These are phyloP conservation scores for Fusarium keratoplasticum DNA, from an alignment of 2,329 filamentous ascomycete genomes.

Conservation along the genomic window DNA sequence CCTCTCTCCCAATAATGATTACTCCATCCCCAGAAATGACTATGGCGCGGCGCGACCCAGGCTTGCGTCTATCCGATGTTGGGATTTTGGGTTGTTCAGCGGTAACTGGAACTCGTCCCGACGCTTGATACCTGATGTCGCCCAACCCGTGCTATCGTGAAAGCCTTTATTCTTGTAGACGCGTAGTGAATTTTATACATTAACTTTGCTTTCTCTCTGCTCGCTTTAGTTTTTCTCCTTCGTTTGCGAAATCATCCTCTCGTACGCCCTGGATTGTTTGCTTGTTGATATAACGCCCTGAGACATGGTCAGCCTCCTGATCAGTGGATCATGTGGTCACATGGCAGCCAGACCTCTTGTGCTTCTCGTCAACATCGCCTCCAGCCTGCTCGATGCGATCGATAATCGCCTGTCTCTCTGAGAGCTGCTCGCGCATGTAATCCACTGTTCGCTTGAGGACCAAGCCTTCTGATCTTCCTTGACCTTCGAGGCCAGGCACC, in stretches of 20 bases:
- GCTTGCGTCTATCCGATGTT: slow-evolving; percentile 4
- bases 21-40: slow-evolving; percentile 8
- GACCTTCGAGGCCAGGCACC: slow-evolving; percentile 84
- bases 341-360: slow-evolving; percentile 53
- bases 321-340: neutral
- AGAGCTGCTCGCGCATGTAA: slow-evolving; percentile 70
- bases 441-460: slow-evolving; percentile 81
- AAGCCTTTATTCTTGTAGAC: neutral
- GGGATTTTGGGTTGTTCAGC: neutral
- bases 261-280: slow-evolving; percentile 23
- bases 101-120: neutral
- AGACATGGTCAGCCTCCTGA: slow-evolving; percentile 16
- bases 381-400: slow-evolving; percentile 69
- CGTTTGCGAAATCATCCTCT: slow-evolving; percentile 20
- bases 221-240: neutral
- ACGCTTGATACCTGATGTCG: neutral
- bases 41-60: slow-evolving; percentile 7
- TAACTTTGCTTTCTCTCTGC: neutral
- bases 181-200: neutral
- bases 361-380: slow-evolving; percentile 63
- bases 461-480: slow-evolving; percentile 85
- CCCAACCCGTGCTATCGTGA: neutral
- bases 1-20: slow-evolving; percentile 7
- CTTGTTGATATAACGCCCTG: slow-evolving; percentile 39
- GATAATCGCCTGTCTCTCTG: slow-evolving; percentile 68